Conservation (phyloP, 2,329 filamentous ascomycete species). For the Aspergillus awamori region DNA sequence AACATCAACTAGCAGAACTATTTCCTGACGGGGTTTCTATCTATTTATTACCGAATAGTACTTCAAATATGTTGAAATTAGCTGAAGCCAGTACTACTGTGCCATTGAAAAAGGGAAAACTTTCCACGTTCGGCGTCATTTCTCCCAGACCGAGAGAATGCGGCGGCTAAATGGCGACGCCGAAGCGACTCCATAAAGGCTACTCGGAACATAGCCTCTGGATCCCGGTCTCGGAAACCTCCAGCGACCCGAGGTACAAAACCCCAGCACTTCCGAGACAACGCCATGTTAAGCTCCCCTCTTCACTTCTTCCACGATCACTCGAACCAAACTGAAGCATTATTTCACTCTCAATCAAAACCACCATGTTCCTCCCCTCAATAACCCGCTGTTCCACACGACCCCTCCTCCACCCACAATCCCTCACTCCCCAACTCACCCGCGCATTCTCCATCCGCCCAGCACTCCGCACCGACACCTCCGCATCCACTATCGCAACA, state of each 20-base stretch:
- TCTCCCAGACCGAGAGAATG: background rate
- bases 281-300: background rate
- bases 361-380: slow-evolving; percentile 12
- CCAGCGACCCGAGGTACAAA: background rate
- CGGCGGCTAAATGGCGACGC: background rate
- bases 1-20: no score
- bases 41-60: no score
- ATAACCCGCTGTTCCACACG: slow-evolving; percentile 1
- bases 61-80: no score
- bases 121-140: background rate
- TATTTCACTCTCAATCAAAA: no score
- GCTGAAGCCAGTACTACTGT: no score
- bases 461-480: slow-evolving; percentile 22
- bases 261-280: background rate
- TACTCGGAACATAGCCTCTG: background rate
- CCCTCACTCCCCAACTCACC: background rate
- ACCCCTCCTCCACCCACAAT: background rate
- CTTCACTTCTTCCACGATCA: background rate
- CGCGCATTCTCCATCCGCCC: slow-evolving; percentile 20
- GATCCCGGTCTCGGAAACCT: slow-evolving; percentile 2
- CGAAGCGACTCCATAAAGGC: background rate
- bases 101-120: no score
- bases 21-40: no score
- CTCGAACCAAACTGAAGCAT: no score
- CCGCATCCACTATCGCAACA: slow-evolving; percentile 39